Percentiles rank a stretch among this genome's conserved stretches.
Conservation (phyloP, 140 eudicot species). For the Erigeron philadelphicus region DNA sequence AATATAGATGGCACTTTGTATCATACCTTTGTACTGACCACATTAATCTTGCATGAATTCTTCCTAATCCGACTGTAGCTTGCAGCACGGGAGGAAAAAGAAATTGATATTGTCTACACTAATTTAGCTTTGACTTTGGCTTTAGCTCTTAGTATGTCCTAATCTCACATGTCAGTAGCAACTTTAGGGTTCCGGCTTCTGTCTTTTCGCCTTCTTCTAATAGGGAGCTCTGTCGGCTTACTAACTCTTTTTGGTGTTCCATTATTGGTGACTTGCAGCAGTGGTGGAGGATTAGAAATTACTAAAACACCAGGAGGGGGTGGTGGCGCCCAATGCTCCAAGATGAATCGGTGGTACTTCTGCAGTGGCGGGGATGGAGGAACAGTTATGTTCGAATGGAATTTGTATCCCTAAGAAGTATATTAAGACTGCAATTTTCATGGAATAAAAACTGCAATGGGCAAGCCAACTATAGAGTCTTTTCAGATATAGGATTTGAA, state of each 20-base stretch:
- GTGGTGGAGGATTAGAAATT: slow-evolving; percentile 43
- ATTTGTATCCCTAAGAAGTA: background rate
- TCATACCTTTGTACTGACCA: background rate
- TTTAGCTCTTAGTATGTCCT: slow-evolving; percentile 24
- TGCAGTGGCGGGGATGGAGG: slow-evolving; percentile 11
- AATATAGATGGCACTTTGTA: background rate
- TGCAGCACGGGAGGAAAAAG: background rate
- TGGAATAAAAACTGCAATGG: background rate
- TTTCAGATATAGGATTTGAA: background rate
- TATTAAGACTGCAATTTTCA: background rate
- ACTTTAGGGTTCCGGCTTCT: slow-evolving; percentile 54
- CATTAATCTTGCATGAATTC: background rate
- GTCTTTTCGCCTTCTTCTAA: slow-evolving; percentile 37
- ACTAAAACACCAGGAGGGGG: slow-evolving; percentile 29
- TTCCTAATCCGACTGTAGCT: slow-evolving; percentile 27
- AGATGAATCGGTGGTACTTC: slow-evolving; percentile 62
- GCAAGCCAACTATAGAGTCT: background rate
- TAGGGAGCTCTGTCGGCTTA: slow-evolving; percentile 22
- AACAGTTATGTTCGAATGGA: background rate
- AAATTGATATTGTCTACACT: slow-evolving; percentile 12
- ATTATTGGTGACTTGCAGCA: slow-evolving; percentile 5
- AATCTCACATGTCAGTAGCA: slow-evolving; percentile 29
- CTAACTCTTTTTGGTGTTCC: slow-evolving; percentile 12
- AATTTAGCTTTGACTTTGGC: slow-evolving; percentile 25
- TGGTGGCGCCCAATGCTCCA: slow-evolving; percentile 51